Base-by-base conservation (phyloP, 139 green algal genomes). In the Coelastrella sp. region DNA sequence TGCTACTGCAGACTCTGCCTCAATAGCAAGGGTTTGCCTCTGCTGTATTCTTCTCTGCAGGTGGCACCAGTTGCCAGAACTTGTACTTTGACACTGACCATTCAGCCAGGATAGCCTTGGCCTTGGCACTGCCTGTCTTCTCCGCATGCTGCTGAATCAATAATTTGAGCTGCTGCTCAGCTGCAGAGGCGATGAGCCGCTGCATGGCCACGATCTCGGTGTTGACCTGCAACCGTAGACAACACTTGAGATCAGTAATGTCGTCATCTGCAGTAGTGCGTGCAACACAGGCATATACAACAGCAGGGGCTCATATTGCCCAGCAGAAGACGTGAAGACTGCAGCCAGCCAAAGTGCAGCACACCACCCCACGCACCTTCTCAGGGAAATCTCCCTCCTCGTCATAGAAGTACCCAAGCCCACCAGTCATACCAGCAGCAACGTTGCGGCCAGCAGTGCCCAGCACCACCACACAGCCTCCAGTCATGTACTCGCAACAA, bases 401-500 rank as follows among this genome's bases (percentile, higher is more conserved):
- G 86, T 99, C 97, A 60, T 95, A 93, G 90, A 99, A 99, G 94
- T 99, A 99, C 35, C 88, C 97, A 38, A 99, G 87, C 27, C 97
- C 97, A 43, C 97, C 97, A 6, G 97, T 99, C 97, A 99, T 99
- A 83, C 97, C 97, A 2, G 97, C 97, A 17, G 88, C 97, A 48
- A 99, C 96, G 79, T 99, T 99, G 72, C 96, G 92, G 11, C 97
- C 97, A n/a, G 95, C 93, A n/a, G 87, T 87, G 57, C 95, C 95
- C 34, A 98, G 78, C 13, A 83, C 78, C 45, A 53, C 90, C 34
- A 96, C 90, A 48, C 72, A 91, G 72, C 93, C 94, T 72, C 96
- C 96, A 37, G 96, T 99, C 96, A 99, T 99, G 94, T 99, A 99
- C 94, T 99, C 97, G 91, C 96, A 99, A 93, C 96, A 98, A 91